phyloP scores from a whole-genome alignment of 2,329 filamentous ascomycete species.

The Cladophialophora immunda region DNA sequence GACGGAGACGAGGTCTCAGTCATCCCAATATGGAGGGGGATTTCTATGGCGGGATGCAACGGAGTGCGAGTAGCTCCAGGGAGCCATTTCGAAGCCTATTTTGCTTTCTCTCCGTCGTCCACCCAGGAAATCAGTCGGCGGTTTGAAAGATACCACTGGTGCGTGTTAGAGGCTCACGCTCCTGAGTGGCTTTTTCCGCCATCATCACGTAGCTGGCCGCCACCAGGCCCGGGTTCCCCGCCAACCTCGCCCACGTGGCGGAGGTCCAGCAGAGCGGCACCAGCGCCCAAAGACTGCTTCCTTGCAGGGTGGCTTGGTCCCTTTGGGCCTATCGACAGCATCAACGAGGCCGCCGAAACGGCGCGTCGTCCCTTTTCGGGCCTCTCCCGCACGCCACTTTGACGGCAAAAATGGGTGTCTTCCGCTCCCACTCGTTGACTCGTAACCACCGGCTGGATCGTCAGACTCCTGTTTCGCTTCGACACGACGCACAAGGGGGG shows the following conservation, averaged over 20 bases:
- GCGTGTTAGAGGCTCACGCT: not conserved
- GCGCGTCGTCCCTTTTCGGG: slow-evolving; percentile 24
- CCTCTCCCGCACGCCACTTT: slow-evolving; percentile 7
- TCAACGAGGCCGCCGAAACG: slow-evolving; percentile 10
- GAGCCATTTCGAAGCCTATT: not conserved
- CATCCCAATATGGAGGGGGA: not conserved
- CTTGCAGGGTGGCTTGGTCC: not conserved
- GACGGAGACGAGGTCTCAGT: not conserved
- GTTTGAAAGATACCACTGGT: not conserved
- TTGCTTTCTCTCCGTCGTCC: not conserved
- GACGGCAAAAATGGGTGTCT: slow-evolving; percentile 4
- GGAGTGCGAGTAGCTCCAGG: not conserved
- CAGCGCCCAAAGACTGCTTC: not conserved
- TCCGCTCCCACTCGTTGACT: slow-evolving; percentile 4
- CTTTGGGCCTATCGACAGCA: not conserved
- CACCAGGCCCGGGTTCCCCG: not conserved
- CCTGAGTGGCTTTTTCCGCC: slow-evolving; percentile 1
- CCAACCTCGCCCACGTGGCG: not conserved
- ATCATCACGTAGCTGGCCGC: not conserved
- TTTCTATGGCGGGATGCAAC: not conserved
- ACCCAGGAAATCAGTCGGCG: not conserved
- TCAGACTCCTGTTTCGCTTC: slow-evolving; percentile 4
- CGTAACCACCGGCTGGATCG: not conserved
- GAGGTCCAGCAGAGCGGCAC: slow-evolving; percentile 1
- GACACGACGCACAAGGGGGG: not conserved